Conservation (phyloP, 1,284 basidiomycete genomes). For the Phlebopus sp. region DNA sequence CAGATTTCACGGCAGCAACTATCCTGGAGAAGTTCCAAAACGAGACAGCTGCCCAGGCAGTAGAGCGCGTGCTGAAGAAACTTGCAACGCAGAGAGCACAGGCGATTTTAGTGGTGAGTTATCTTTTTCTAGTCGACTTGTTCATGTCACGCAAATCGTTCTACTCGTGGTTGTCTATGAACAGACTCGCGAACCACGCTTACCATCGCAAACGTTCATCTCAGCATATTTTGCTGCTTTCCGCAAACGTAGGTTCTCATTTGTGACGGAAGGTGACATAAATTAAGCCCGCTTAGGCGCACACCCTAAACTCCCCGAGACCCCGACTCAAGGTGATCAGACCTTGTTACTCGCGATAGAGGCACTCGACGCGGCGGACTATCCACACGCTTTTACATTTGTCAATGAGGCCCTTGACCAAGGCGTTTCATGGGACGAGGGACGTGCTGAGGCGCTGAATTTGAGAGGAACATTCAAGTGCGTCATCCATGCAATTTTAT, state of each 20-base stretch:
- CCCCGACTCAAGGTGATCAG: conserved; percentile 76
- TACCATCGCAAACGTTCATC: conserved; percentile 93
- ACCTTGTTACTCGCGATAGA: conserved; percentile 81
- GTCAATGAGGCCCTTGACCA: conserved; percentile 88
- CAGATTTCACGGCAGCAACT: conserved; percentile 94
- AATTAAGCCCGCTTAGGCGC: conserved; percentile 44
- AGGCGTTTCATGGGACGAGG: conserved; percentile 75
- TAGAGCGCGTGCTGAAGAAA: conserved; percentile 92
- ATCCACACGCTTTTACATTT: conserved; percentile 77
- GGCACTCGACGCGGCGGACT: conserved; percentile 87
- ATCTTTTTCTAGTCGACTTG: neutral
- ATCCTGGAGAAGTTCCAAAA: conserved; percentile 95
- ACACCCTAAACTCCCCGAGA: conserved; percentile 74
- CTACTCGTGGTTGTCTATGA: neutral
- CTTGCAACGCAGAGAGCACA: conserved; percentile 73
- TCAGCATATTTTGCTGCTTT: conserved; percentile 97
- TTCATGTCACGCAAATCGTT: neutral
- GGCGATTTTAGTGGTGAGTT: conserved; percentile 61
- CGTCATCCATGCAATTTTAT: conserved; percentile 23
- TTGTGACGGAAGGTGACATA: conserved; percentile 1
- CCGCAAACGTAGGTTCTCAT: conserved; percentile 65
- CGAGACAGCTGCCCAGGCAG: conserved; percentile 72
- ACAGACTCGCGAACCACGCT: conserved; percentile 75
- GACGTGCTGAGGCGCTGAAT: conserved; percentile 88
- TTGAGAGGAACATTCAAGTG: conserved; percentile 94